These are phyloP conservation scores for Drechslerella coelobrocha DNA, from an alignment of 2,329 filamentous ascomycete genomes.

Conservation along the genomic window DNA sequence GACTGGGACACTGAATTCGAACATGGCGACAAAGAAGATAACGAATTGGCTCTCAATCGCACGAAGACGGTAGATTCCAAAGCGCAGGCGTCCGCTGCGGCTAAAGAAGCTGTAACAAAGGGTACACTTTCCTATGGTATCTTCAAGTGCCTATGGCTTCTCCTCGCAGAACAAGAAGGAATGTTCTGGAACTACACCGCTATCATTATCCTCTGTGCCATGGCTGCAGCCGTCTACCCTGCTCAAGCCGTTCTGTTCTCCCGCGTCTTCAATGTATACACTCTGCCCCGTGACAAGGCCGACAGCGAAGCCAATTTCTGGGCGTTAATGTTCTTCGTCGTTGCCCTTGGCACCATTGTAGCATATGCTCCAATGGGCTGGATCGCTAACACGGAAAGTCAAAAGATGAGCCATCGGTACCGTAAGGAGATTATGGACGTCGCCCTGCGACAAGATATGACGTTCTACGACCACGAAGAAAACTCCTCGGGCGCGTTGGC, in stretches of 20 bases:
- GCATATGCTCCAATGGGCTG: slow-evolving; percentile 50
- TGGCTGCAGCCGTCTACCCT: slow-evolving; percentile 59
- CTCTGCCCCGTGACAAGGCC: slow-evolving; percentile 55
- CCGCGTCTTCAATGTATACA: slow-evolving; percentile 64
- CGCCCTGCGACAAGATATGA: slow-evolving; percentile 62
- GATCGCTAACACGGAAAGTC: slow-evolving; percentile 49
- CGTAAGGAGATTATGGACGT: slow-evolving; percentile 59
- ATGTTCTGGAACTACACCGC: slow-evolving; percentile 63
- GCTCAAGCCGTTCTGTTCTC: slow-evolving; percentile 67
- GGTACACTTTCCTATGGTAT: slow-evolving; percentile 57
- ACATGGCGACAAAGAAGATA: slow-evolving; percentile 51
- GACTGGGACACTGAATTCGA: slow-evolving; percentile 32
- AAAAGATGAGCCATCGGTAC: slow-evolving; percentile 46
- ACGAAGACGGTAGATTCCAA: slow-evolving; percentile 39
- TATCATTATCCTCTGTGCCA: slow-evolving; percentile 62
- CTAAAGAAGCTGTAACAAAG: slow-evolving; percentile 52
- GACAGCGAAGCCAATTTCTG: slow-evolving; percentile 65
- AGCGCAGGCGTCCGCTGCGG: slow-evolving; percentile 31
- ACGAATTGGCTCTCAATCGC: slow-evolving; percentile 25
- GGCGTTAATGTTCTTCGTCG: slow-evolving; percentile 70
- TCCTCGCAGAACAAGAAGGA: slow-evolving; percentile 66
- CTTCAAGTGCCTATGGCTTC: slow-evolving; percentile 64
- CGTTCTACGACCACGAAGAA: slow-evolving; percentile 49
- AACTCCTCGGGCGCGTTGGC: slow-evolving; percentile 57
- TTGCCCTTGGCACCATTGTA: slow-evolving; percentile 64